phyloP scores from a whole-genome alignment of 805 yeast genomes.

The Priceomyces haplophilus region DNA sequence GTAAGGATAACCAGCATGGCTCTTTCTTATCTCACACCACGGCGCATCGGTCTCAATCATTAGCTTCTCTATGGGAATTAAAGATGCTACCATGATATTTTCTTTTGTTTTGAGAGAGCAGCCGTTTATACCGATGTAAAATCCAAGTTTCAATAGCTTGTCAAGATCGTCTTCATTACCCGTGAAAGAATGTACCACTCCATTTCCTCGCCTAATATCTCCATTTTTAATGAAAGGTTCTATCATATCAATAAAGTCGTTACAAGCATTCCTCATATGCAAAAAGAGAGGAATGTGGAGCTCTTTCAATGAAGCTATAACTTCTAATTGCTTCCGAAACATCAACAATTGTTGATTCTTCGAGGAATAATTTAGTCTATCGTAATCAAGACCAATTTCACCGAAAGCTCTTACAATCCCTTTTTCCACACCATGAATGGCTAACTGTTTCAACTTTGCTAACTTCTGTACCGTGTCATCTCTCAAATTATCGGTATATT shows the following conservation, averaged over 20 bases:
- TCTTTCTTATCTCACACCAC: conserved; percentile 91
- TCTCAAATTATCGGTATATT: conserved; percentile 33
- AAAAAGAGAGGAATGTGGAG: conserved; percentile 74
- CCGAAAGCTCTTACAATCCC: conserved; percentile 82
- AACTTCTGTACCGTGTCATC: conserved; percentile 43
- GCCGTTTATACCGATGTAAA: conserved; percentile 85
- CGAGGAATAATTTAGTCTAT: conserved; percentile 74
- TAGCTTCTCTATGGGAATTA: conserved; percentile 67
- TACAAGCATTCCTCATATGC: conserved; percentile 84
- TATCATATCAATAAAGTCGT: conserved; percentile 68
- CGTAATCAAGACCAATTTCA: conserved; percentile 94
- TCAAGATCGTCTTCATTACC: conserved; percentile 68
- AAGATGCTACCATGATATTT: conserved; percentile 60
- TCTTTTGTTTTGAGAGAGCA: conserved; percentile 83
- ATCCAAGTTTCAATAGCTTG: conserved; percentile 53
- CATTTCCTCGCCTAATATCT: conserved; percentile 43
- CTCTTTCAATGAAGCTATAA: conserved; percentile 42
- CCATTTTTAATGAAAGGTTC: conserved; percentile 56
- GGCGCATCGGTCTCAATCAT: conserved; percentile 96
- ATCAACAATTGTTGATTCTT: conserved; percentile 62
- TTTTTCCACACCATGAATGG: conserved; percentile 41
- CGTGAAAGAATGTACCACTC: conserved; percentile 96
- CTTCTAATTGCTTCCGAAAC: conserved; percentile 71
- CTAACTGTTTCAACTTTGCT: conserved; percentile 46
- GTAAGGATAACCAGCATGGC: conserved; percentile 70